Percentiles rank a stretch among this genome's conserved stretches.
Evolutionary conservation across 176 grass and related monocot genomes (phyloP).

Genomic region (Olyra latifolia): DNA sequence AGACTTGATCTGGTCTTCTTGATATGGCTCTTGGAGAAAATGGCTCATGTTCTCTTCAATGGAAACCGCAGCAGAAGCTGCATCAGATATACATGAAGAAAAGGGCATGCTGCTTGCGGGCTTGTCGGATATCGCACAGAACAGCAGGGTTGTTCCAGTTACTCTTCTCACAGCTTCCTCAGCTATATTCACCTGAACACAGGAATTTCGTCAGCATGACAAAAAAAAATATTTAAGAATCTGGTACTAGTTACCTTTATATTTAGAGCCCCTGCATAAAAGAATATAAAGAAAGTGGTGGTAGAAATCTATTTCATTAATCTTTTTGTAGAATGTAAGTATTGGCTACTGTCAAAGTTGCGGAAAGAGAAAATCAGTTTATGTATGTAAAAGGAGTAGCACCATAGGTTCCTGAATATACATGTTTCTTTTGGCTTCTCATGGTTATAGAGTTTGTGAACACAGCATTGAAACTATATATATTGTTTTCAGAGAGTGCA

Average conservation of each 20-base stretch:
- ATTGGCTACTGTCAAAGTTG: neutral
- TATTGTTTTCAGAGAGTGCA: neutral
- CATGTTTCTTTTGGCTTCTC: neutral
- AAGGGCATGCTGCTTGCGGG: slow-evolving; percentile 40
- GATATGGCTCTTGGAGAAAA: slow-evolving; percentile 33
- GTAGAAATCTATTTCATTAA: neutral
- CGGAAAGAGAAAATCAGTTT: neutral
- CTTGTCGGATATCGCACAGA: slow-evolving; percentile 37
- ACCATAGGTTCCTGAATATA: neutral
- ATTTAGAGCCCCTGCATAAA: neutral
- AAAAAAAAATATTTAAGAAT: neutral
- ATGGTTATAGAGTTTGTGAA: neutral
- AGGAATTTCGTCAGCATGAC: neutral
- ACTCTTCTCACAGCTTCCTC: slow-evolving; percentile 65
- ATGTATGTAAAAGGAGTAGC: neutral
- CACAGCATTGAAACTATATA: neutral
- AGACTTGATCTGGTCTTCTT: slow-evolving; percentile 22
- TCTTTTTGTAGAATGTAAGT: neutral
- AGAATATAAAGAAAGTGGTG: neutral
- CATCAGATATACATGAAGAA: slow-evolving; percentile 39
- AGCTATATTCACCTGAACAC: slow-evolving; percentile 77
- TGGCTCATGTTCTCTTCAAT: slow-evolving; percentile 28
- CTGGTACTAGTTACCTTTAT: neutral
- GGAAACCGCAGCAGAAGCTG: slow-evolving; percentile 33
- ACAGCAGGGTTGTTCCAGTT: slow-evolving; percentile 41